These are phyloP conservation scores for Hypocreales sp. DNA, from an alignment of 2,329 filamentous ascomycete species.

Conservation along the genomic window DNA sequence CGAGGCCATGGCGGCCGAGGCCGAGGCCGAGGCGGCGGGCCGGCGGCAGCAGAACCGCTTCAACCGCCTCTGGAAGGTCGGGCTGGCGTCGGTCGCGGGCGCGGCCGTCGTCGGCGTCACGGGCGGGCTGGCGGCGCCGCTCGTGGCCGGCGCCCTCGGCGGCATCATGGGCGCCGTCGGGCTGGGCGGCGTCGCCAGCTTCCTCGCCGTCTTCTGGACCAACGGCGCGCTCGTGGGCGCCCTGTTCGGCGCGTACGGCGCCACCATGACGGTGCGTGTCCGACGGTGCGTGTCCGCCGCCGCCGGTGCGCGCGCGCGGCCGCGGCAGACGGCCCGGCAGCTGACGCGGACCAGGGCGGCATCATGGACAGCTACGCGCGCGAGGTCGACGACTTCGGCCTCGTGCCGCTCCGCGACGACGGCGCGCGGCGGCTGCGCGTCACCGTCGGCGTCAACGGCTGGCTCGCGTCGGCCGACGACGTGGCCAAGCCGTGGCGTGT, in stretches of 20 bases:
- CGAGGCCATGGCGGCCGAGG: constrained; percentile 53
- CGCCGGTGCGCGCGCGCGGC: too few species aligned
- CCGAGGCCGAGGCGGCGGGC: constrained; percentile 61
- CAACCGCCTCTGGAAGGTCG: constrained; percentile 75
- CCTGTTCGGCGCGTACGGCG: constrained; percentile 80
- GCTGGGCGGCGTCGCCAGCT: constrained; percentile 71
- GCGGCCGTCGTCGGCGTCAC: constrained; percentile 85
- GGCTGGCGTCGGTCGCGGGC: constrained; percentile 73
- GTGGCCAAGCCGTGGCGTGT: constrained; percentile 68
- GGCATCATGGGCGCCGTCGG: constrained; percentile 75
- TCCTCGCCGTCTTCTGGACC: constrained; percentile 73
- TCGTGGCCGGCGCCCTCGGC: constrained; percentile 75
- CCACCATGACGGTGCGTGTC: constrained; percentile 42
- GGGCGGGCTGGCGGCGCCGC: constrained; percentile 75
- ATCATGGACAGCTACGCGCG: constrained; percentile 81
- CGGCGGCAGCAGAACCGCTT: constrained; percentile 55
- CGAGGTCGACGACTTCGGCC: constrained; percentile 69
- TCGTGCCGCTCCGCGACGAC: constrained; percentile 50
- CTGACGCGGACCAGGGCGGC: constrained; percentile 34
- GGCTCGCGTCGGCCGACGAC: constrained; percentile 62
- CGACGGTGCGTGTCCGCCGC: neutral
- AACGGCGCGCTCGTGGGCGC: constrained; percentile 75
- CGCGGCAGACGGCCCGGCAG: neutral
- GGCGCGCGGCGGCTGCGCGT: constrained; percentile 48
- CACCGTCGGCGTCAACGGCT: constrained; percentile 76